Percentiles rank a stretch among this genome's conserved stretches.
Conservation (phyloP, 768 basidiomycete species). For the Leccinum ochraceum region DNA sequence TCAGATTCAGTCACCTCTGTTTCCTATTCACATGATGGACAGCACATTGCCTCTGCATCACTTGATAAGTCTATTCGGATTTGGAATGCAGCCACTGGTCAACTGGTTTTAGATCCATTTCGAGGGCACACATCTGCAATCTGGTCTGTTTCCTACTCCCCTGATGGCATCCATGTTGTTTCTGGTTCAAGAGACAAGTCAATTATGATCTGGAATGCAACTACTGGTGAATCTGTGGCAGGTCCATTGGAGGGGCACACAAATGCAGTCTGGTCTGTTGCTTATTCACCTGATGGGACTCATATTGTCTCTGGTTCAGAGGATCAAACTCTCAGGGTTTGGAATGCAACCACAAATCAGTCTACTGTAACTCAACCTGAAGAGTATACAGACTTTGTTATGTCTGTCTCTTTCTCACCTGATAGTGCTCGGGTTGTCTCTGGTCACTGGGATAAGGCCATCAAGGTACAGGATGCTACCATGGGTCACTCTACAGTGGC, state of each 20-base stretch:
- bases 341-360: slow-evolving; percentile 14
- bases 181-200: too few species aligned
- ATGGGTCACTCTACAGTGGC: slow-evolving; percentile 1
- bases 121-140: too few species aligned
- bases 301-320: too few species aligned
- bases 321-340: slow-evolving; percentile 11
- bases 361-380: slow-evolving; percentile 8
- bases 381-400: neutral
- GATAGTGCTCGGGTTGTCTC: too few species aligned
- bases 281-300: too few species aligned
- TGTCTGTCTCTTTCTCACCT: slow-evolving; percentile 1
- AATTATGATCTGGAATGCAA: too few species aligned
- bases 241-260: too few species aligned
- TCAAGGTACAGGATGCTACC: too few species aligned
- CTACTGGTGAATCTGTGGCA: neutral
- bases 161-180: slow-evolving; percentile 4
- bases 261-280: too few species aligned
- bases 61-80: neutral
- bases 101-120: neutral
- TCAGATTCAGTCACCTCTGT: neutral
- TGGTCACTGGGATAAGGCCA: too few species aligned
- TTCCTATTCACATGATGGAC: neutral
- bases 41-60: neutral
- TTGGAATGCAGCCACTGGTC: neutral
- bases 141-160: neutral